These are phyloP conservation scores for Penicillium sp. DNA, from an alignment of 2,329 filamentous ascomycete genomes.

Conservation along the genomic window DNA sequence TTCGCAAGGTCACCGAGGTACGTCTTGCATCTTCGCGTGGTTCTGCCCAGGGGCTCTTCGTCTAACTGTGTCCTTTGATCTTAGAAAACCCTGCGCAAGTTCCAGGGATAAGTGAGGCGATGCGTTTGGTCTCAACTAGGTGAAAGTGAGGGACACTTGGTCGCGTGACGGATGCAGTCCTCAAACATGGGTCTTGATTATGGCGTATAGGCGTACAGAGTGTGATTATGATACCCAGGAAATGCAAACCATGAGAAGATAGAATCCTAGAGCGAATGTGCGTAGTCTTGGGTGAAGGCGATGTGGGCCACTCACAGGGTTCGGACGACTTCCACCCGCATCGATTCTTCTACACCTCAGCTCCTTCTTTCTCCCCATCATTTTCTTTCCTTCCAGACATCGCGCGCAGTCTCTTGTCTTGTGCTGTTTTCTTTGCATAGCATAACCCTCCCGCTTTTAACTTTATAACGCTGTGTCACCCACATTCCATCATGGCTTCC, in stretches of 20 bases:
- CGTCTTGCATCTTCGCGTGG: conserved; percentile 22
- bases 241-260: conserved; percentile 1
- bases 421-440: conserved; percentile 11
- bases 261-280: not conserved
- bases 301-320: conserved; percentile 26
- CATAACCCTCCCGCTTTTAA: conserved; percentile 7
- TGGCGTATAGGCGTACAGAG: conserved; percentile 12
- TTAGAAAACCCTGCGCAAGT: conserved; percentile 65
- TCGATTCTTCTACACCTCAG: conserved; percentile 22
- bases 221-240: conserved; percentile 17
- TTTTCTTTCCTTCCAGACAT: conserved; percentile 6
- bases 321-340: conserved; percentile 35
- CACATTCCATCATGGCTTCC: conserved; percentile 56
- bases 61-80: conserved; percentile 5
- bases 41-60: not conserved
- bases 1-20: conserved; percentile 76
- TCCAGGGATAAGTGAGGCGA: conserved; percentile 56
- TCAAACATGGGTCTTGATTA: not conserved
- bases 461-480: conserved; percentile 19
- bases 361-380: conserved; percentile 5
- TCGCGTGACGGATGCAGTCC: not conserved
- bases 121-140: not conserved
- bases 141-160: not conserved
- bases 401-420: conserved; percentile 4
- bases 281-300: conserved; percentile 5